Base-by-base conservation (phyloP, 306 rosid species). In the Begonia fuchsioides region DNA sequence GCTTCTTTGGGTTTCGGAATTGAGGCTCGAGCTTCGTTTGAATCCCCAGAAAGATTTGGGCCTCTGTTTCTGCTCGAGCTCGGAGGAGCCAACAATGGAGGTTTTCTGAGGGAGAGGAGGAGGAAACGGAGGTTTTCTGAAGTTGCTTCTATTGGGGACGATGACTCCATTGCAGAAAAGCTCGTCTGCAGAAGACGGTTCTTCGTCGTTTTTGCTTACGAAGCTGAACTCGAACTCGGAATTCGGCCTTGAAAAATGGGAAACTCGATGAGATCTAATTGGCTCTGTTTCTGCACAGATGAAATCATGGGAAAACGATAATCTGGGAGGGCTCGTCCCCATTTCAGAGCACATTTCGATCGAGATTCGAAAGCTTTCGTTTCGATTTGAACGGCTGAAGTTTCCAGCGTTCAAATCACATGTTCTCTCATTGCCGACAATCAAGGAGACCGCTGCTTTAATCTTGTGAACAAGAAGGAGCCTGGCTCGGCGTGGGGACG, bases 41-140 rank as follows among this genome's bases (percentile, higher is more conserved):
- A 79, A 85, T 41, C 94, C 86, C 98, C 94, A 92, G 53, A 85
- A 92, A 12, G 96, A 77, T 66, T 65, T 84, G 39, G 83, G 65
- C 44, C 43, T 17, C 43, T 64, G 73, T 55, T 76, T 78, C 45
- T 70, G 63, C 76, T 79, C 47, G 64, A 47, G 8, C 16, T 49
- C 44, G 71, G 62, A 55, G 41, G 54, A 63, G 48, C 45, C 43
- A n/a, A 5, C 35, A 26, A 26, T 26, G 35, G 35, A 26, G 35
- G 35, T 26, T 26, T 26, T 26, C 35, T 26, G 35, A 0, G 35
- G 35, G 53, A 71, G 75, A 26, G 83, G 94, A 19, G 60, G 26
- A 17, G 54, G 43, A 69, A 48, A 43, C 13, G 45, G 38, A 38
- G 55, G 14, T 64, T 56, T 47, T 14, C 19, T 72, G 19, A 64